These are phyloP conservation scores for Triticum dicoccoides DNA, from an alignment of 176 grass and related monocot species.

Conservation along the genomic window DNA sequence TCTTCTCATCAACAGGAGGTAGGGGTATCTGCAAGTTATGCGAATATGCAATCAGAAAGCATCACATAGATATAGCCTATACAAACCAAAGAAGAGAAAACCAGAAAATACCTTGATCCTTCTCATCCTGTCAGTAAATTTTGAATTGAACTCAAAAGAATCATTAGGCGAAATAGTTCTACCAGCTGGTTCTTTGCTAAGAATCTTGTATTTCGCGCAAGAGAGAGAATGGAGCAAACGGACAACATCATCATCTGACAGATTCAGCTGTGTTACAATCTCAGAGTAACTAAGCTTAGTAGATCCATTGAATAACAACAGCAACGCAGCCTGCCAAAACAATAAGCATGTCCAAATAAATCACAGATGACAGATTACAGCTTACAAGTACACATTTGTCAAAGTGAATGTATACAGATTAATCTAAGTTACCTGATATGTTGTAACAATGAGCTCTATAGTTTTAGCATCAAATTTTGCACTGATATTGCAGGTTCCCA, in stretches of 20 bases:
- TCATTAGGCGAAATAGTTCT: conserved; percentile 77
- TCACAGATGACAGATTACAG: neutral
- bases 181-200: conserved; percentile 82
- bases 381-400: neutral
- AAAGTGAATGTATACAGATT: neutral
- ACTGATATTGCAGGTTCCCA: conserved; percentile 89
- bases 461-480: conserved; percentile 75
- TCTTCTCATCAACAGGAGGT: conserved; percentile 97
- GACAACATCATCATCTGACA: conserved; percentile 94
- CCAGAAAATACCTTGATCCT: conserved; percentile 78
- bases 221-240: conserved; percentile 97
- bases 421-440: conserved; percentile 66
- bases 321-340: conserved; percentile 64
- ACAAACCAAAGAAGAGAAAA: neutral
- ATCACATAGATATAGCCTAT: neutral
- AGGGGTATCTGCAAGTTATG: conserved; percentile 56
- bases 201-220: conserved; percentile 96
- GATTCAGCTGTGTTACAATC: conserved; percentile 87
- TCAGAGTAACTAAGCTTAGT: conserved; percentile 86
- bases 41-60: neutral
- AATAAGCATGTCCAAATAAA: neutral
- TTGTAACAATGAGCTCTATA: conserved; percentile 89
- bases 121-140: conserved; percentile 91
- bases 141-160: conserved; percentile 87
- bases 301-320: conserved; percentile 82